Evolutionary conservation across 371 early-diverging fungal species (phyloP), one percentile per base, ranked within the genome.

Genomic region (Funneliformis caledonium): DNA sequence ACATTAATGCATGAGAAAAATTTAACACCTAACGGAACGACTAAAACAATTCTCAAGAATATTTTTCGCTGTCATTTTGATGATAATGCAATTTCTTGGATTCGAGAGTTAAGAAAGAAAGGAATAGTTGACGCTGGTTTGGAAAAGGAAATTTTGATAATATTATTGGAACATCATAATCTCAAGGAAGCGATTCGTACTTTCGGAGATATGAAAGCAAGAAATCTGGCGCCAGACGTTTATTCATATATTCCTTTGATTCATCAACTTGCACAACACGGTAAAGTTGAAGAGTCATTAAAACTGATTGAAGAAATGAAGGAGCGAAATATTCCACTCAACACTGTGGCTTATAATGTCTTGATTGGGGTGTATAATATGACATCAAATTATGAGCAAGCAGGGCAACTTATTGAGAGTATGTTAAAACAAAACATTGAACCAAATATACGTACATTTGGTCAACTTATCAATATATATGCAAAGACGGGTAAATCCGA

Each of bases 401-500:
- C 72, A 59, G 9, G 14, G 5, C 31, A 79, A 50, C 26, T 79
- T 11, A 33, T 70, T 79, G 72, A 59, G 14, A 47, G 70, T 16
- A 70, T 79, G 80, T 59, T 70, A 70, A 60, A 79, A 70, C 22
- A 4, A 14, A 47, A 50, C 14, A 31, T 19, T 42, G 14, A 52
- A 22, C 72, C 72, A 10, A 45, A 70, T 56, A 5, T 68, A 11
- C 50, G 42, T 9, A 65, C 59, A 65, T 79, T 79, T 65, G 16
- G 16, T 16, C 16, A 59, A 37, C 26, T 79, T 11, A 26, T 79
- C 26, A n/a, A 59, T 56, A 45, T 12, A 26, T 79, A 60, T 33
- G 72, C 80, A 16, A 79, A 70, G 60, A 10, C 45, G 37, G 72
- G 72, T 33, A 68, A 79, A 42, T 42, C 42, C 12, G 56, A 79